These are phyloP conservation scores for Penicillium argentinense DNA, from an alignment of 495 filamentous ascomycete species.

Conservation along the genomic window DNA sequence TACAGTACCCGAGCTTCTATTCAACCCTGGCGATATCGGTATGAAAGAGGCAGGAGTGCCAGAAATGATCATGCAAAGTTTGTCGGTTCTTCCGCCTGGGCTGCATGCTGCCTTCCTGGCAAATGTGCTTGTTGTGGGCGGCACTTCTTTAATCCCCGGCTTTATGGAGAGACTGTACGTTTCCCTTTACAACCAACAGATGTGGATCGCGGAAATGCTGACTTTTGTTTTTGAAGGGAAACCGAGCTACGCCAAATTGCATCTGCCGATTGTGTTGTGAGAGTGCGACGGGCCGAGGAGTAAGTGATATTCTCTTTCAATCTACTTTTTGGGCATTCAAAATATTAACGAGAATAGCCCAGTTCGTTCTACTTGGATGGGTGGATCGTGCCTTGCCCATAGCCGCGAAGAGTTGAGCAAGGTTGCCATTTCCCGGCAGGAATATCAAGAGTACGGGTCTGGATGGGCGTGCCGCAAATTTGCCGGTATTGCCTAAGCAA, in stretches of 20 bases:
- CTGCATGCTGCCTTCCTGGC: conserved; percentile 77
- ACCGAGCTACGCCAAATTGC: conserved; percentile 72
- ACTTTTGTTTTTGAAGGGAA: conserved; percentile 43
- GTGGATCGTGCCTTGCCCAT: conserved; percentile 72
- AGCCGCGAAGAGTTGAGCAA: conserved; percentile 60
- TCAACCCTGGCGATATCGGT: conserved; percentile 82
- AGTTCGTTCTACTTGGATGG: conserved; percentile 79
- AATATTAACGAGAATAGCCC: conserved; percentile 48
- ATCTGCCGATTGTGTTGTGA: conserved; percentile 73
- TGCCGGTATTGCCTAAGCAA: conserved; percentile 34
- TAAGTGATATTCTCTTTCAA: conserved; percentile 30
- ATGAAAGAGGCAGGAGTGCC: conserved; percentile 81
- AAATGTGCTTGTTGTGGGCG: conserved; percentile 87
- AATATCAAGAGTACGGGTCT: conserved; percentile 87
- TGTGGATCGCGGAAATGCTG: neutral
- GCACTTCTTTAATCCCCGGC: conserved; percentile 75
- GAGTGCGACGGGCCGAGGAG: conserved; percentile 69
- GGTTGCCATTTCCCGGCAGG: conserved; percentile 74
- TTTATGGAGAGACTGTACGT: conserved; percentile 76
- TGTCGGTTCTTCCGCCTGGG: conserved; percentile 72
- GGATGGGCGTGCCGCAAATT: conserved; percentile 78
- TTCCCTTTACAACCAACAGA: neutral
- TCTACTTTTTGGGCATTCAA: too few species aligned
- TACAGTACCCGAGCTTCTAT: conserved; percentile 84
- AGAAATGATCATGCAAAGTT: conserved; percentile 75